Percentiles rank a stretch among this genome's conserved stretches.
Evolutionary conservation across 331 rosid species (phyloP).

Genomic region (Telfairia occidentalis): DNA sequence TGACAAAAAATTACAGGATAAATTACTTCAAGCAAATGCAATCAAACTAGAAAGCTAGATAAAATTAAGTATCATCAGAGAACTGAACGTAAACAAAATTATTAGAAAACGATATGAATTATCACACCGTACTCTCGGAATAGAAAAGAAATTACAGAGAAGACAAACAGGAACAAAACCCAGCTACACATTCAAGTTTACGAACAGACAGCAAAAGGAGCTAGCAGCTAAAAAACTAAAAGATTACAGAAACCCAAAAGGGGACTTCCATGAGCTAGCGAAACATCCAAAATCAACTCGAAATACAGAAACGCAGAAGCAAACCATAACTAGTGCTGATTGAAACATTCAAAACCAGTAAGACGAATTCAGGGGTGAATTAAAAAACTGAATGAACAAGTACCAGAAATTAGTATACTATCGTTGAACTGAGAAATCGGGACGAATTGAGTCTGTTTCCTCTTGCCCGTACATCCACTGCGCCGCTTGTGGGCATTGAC

Average conservation of each 20-base stretch:
- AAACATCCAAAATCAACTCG: background rate
- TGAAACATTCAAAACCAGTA: background rate
- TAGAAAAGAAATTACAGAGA: background rate
- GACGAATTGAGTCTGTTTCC: slow-evolving; percentile 49
- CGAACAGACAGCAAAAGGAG: background rate
- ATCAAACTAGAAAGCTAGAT: background rate
- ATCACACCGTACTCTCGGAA: background rate
- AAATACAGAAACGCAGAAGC: background rate
- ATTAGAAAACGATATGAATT: background rate
- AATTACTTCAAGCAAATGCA: background rate
- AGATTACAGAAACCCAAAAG: background rate
- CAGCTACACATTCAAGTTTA: background rate
- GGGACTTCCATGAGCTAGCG: no score
- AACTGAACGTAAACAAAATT: background rate
- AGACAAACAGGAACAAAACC: background rate
- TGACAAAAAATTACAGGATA: background rate
- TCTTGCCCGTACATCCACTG: slow-evolving; percentile 64
- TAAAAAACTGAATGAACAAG: background rate
- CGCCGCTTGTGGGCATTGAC: slow-evolving; percentile 74
- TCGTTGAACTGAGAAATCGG: slow-evolving; percentile 74
- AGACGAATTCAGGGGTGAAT: background rate
- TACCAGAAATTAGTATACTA: slow-evolving; percentile 57
- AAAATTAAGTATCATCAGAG: background rate
- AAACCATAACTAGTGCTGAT: background rate
- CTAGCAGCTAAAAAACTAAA: background rate